phyloP scores from a whole-genome alignment of 441 rosid species.

The Pelargonium cotyledonis region DNA sequence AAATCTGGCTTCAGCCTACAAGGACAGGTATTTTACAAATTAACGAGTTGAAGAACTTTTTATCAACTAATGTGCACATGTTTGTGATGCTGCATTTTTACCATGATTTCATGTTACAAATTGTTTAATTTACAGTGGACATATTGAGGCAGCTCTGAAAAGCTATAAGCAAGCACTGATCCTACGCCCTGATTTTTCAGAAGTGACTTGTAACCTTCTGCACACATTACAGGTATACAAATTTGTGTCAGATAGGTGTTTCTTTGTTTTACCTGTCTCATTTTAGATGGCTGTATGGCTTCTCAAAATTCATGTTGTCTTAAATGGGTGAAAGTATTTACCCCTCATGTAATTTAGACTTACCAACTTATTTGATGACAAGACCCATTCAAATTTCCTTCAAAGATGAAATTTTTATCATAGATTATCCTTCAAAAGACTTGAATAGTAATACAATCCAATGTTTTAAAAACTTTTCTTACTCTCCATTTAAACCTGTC shows the following conservation, averaged over 20 bases:
- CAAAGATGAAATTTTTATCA: neutral
- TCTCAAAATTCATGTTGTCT: neutral
- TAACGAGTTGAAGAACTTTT: neutral
- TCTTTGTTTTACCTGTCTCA: neutral
- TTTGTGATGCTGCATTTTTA: neutral
- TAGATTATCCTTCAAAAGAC: neutral
- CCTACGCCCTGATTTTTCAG: conserved; percentile 89
- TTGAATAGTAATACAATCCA: neutral
- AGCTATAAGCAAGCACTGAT: conserved; percentile 88
- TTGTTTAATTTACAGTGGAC: conserved; percentile 50
- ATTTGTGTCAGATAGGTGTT: neutral
- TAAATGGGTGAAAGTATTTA: neutral
- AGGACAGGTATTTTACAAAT: conserved; percentile 63
- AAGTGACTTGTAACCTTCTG: conserved; percentile 94
- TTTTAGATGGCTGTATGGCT: neutral
- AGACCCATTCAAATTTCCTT: neutral
- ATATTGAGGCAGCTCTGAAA: conserved; percentile 84
- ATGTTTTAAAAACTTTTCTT: neutral
- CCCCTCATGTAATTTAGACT: neutral
- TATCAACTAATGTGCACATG: neutral
- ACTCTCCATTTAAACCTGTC: neutral
- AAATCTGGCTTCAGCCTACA: conserved; percentile 94
- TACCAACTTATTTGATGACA: no score
- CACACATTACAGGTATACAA: conserved; percentile 80
- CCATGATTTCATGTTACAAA: neutral